These are phyloP conservation scores for Solanum arcanum DNA, from an alignment of 257 asterid species.

Conservation along the genomic window DNA sequence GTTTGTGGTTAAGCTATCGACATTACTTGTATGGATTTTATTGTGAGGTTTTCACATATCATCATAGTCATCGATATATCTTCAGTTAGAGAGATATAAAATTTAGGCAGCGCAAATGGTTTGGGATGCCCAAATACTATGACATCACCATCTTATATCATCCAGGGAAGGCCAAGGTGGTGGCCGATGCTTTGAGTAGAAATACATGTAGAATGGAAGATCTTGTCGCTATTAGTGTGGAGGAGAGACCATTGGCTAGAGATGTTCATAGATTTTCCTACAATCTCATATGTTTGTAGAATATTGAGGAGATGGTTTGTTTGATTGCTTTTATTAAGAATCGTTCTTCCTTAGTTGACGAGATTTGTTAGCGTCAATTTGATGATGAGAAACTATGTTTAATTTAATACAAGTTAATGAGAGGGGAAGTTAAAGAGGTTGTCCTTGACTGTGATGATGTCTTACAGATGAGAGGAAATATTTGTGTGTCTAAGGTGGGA, in stretches of 20 bases:
- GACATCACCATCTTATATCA: not conserved
- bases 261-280: too few species aligned
- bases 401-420: not conserved
- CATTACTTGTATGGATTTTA: not conserved
- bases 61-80: not conserved
- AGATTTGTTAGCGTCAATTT: too few species aligned
- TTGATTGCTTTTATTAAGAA: not conserved
- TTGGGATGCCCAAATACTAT: not conserved
- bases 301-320: not conserved
- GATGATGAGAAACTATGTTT: too few species aligned
- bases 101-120: not conserved
- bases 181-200: not conserved
- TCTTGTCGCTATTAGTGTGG: not conserved
- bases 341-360: not conserved
- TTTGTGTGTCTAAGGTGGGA: not conserved
- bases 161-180: too few species aligned
- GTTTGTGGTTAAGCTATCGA: not conserved
- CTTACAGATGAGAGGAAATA: not conserved
- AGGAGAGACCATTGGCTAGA: too few species aligned
- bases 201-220: not conserved
- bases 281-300: too few species aligned
- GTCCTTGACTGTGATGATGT: not conserved
- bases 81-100: not conserved
- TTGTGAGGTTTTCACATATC: not conserved
- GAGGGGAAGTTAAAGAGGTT: not conserved